Base-by-base conservation (phyloP, 2,329 filamentous ascomycete genomes). In the Lasiodiplodia gonubiensis region DNA sequence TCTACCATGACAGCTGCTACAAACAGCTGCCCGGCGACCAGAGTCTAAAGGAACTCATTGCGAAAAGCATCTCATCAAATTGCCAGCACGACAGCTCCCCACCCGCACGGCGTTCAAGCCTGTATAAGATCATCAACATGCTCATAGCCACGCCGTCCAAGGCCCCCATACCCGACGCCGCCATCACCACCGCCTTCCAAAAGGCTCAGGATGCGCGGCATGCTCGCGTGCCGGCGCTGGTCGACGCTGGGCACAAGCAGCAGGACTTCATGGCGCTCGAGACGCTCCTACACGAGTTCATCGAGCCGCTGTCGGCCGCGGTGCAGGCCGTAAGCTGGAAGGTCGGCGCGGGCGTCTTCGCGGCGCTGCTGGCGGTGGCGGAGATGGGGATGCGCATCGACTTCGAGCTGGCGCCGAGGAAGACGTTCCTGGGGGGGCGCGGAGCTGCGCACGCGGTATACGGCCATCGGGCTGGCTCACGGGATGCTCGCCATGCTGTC, bases 91-190 rank as follows among this genome's bases (percentile, higher is more conserved):
- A 37, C 35, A 37, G 4, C 35, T 11, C 35, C 35, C 35, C 35
- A 37, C 14, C 35, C 4, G 14, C 8, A 12, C 35, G 10, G 35
- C 35, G 35, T 2, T 12, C 2, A 12, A 6, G 35, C 35, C 35
- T 12, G 35, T 37, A 37, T 37, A 37, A 37, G n/a, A 25, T 66
- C 23, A 46, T n/a, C 8, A 23, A 12, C 37, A 46, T 53, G 61
- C 42, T 64, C 14, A 42, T 46, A 64, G 5, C 21, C 33, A 46
- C 23, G 71, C 71, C 2, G 65, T 70, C 0, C 70, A 72, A 12
- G 72, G 11, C 7, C 1, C 4, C 30, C 8, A 1, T 6, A 6
- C 7, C 57, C 18, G 23, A 48, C 18, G 37, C 25, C 6, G 57
- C 27, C 14, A 61, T 61, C 25, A 33, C 39, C 48, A 14, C 48